These are phyloP conservation scores for Globisporangium spinosum DNA, from an alignment of 352 stramenopile genomes.

Conservation along the genomic window DNA sequence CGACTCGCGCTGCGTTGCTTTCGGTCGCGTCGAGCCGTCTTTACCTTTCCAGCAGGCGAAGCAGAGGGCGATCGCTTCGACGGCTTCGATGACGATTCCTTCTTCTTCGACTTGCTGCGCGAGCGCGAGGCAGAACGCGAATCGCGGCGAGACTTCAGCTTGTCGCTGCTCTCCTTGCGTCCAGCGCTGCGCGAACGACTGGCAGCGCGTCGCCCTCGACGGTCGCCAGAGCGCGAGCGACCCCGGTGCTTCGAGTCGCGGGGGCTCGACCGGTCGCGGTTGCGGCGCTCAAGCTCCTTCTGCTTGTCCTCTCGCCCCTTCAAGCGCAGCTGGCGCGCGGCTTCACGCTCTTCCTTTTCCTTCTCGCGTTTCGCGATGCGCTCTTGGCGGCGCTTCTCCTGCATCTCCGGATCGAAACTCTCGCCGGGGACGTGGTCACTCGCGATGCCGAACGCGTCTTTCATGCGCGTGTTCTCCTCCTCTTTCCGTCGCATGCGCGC, in stretches of 20 bases:
- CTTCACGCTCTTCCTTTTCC: constrained; percentile 49
- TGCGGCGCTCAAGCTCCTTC: constrained; percentile 27
- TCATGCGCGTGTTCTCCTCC: constrained; percentile 60
- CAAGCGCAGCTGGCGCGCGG: constrained; percentile 26
- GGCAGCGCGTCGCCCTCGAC: not conserved
- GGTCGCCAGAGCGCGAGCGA: constrained; percentile 22
- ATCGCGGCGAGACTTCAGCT: constrained; percentile 1
- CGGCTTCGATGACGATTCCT: not conserved
- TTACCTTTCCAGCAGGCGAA: not conserved
- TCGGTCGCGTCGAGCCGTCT: not conserved
- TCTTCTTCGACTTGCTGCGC: constrained; percentile 9
- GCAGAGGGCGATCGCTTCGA: constrained; percentile 4
- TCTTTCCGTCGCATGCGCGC: constrained; percentile 58
- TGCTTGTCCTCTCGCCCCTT: constrained; percentile 38
- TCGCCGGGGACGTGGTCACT: constrained; percentile 70
- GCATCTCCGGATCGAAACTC: constrained; percentile 74
- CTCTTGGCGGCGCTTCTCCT: constrained; percentile 59
- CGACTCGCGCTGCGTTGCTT: constrained; percentile 14
- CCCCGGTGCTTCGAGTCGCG: constrained; percentile 16
- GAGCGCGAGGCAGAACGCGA: constrained; percentile 10
- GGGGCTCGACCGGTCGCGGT: constrained; percentile 28
- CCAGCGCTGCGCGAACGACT: constrained; percentile 14
- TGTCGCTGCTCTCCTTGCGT: constrained; percentile 10
- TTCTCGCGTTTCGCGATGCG: constrained; percentile 37
- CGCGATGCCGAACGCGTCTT: constrained; percentile 67